A percentile compares a stretch with the other conserved stretches of the same genome.
These are phyloP conservation scores for Rhizophagus sp. DNA, from an alignment of 192 early-diverging fungal genomes.

Conservation along the genomic window DNA sequence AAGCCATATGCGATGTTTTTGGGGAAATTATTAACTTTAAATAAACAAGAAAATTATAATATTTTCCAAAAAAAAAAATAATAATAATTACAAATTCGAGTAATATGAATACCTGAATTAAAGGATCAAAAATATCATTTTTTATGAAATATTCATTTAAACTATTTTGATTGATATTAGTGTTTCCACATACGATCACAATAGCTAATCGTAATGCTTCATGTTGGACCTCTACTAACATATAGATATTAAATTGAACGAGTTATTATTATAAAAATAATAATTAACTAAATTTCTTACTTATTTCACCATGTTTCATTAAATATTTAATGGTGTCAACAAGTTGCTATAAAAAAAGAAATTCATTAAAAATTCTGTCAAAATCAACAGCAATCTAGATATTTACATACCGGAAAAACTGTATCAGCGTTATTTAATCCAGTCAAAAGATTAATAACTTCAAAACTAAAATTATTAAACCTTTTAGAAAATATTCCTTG, in stretches of 20 bases:
- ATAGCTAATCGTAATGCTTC: constrained; percentile 43
- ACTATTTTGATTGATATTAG: constrained; percentile 61
- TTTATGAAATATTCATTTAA: constrained; percentile 62
- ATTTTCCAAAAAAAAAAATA: not conserved
- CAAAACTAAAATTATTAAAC: constrained; percentile 57
- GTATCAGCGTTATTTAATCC: constrained; percentile 40
- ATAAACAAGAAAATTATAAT: not conserved
- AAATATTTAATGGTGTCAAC: constrained; percentile 29
- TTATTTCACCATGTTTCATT: constrained; percentile 37
- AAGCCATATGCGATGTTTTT: constrained; percentile 37
- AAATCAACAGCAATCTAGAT: not conserved
- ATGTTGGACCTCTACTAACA: constrained; percentile 35
- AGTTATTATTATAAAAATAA: not conserved
- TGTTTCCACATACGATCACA: constrained; percentile 50
- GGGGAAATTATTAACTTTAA: constrained; percentile 42
- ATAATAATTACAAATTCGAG: not conserved
- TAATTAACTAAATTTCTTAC: constrained; percentile 4
- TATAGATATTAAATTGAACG: not conserved
- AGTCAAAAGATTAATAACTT: constrained; percentile 53
- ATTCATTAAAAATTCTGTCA: not conserved
- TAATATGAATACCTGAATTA: constrained; percentile 41
- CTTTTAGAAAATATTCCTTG: constrained; percentile 54
- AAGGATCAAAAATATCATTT: constrained; percentile 43
- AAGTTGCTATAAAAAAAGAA: constrained; percentile 9
- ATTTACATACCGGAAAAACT: constrained; percentile 11